Conservation (phyloP, 164 flowering plant species). For the Litsea cubeba region DNA sequence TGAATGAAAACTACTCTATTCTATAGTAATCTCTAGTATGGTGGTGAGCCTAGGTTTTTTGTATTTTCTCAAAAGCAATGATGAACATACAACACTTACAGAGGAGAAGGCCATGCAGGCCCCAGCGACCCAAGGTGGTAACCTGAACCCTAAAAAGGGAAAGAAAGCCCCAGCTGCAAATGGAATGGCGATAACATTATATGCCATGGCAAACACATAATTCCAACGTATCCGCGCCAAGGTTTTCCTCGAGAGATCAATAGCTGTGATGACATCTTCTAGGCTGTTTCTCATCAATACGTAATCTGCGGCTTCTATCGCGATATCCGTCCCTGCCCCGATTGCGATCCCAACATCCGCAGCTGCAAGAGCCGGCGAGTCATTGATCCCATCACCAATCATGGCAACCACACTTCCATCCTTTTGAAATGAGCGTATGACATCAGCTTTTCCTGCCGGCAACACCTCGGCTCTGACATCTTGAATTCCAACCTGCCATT, state of each 20-base stretch:
- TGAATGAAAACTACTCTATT: constrained; percentile 27
- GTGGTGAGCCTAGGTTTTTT: constrained; percentile 87
- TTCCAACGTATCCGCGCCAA: constrained; percentile 72
- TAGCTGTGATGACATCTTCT: constrained; percentile 93
- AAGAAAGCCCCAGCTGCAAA: constrained; percentile 91
- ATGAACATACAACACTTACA: constrained; percentile 96
- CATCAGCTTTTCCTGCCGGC: constrained; percentile 97
- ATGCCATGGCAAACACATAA: constrained; percentile 91
- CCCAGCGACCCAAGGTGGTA: constrained; percentile 98
- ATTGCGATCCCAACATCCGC: constrained; percentile 99
- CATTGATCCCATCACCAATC: constrained; percentile 99
- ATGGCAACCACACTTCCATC: constrained; percentile 84
- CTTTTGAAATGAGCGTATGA: constrained; percentile 60
- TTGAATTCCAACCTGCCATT: constrained; percentile 70
- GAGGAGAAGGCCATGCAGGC: constrained; percentile 99
- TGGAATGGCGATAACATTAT: constrained; percentile 84
- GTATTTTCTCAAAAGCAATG: constrained; percentile 82
- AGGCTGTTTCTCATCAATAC: constrained; percentile 89
- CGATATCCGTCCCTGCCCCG: constrained; percentile 99
- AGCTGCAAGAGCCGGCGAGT: constrained; percentile 96
- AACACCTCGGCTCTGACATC: constrained; percentile 87
- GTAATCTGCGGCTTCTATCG: constrained; percentile 97
- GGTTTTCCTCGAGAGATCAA: constrained; percentile 89
- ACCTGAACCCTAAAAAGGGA: constrained; percentile 48
- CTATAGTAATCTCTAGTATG: constrained; percentile 77